phyloP scores from a whole-genome alignment of 352 stramenopile species.

The Globisporangium sylvaticum region DNA sequence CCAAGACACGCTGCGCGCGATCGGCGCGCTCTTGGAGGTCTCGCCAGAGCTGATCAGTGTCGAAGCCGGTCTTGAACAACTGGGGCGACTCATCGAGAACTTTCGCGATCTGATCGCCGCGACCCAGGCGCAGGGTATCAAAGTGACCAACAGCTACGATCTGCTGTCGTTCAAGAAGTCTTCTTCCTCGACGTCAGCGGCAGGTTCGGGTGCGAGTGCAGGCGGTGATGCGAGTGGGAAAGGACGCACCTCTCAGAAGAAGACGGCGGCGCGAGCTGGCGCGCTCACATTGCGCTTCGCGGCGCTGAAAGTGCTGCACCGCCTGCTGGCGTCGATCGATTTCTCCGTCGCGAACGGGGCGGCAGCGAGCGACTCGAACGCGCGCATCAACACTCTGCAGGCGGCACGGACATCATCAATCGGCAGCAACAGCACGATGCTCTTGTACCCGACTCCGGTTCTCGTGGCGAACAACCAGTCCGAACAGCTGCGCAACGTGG shows the following conservation, averaged over 20 bases:
- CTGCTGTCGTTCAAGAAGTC: constrained; percentile 30
- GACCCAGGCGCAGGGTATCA: constrained; percentile 61
- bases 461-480: constrained; percentile 34
- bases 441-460: constrained; percentile 45
- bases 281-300: constrained; percentile 52
- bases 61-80: constrained; percentile 45
- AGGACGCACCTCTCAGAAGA: constrained; percentile 31
- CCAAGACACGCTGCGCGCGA: constrained; percentile 69
- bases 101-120: constrained; percentile 69
- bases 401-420: constrained; percentile 18
- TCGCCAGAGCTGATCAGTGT: constrained; percentile 51
- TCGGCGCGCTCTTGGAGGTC: constrained; percentile 58
- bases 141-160: constrained; percentile 80
- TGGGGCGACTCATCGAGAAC: constrained; percentile 73
- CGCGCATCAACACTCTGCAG: neutral
- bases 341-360: constrained; percentile 9
- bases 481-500: constrained; percentile 26
- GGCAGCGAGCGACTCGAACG: neutral
- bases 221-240: constrained; percentile 9
- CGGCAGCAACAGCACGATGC: constrained; percentile 32
- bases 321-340: constrained; percentile 53
- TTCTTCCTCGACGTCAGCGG: constrained; percentile 14
- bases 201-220: constrained; percentile 11
- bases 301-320: constrained; percentile 62
- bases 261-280: constrained; percentile 30